These are phyloP conservation scores for Lentinula novae-zelandiae DNA, from an alignment of 1,284 basidiomycete species.

Conservation along the genomic window DNA sequence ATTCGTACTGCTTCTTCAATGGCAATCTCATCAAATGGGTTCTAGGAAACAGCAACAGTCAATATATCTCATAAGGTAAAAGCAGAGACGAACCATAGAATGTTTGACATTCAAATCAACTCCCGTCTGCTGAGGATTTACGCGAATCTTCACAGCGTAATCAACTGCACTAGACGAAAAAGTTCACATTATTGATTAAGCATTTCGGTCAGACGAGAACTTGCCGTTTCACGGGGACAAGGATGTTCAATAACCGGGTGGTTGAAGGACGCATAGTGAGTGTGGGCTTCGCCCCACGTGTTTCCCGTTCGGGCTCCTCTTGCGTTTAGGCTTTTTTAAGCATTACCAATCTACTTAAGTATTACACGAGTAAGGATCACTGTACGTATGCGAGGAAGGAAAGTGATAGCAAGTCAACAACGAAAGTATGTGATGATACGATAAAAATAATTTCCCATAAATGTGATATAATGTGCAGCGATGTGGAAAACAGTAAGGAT, in stretches of 20 bases:
- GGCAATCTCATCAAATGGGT: constrained; percentile 97
- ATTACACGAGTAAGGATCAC: no score
- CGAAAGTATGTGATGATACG: background rate
- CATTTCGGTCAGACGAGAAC: constrained; percentile 24
- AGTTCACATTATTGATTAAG: constrained; percentile 1
- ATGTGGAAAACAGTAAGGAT: background rate
- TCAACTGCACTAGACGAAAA: constrained; percentile 55
- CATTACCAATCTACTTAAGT: no score
- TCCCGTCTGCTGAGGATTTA: constrained; percentile 88
- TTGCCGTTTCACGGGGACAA: constrained; percentile 89
- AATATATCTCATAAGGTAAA: background rate
- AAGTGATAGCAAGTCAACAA: background rate
- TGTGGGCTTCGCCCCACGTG: background rate
- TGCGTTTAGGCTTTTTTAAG: no score
- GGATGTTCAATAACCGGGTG: constrained; percentile 74
- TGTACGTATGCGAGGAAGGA: background rate
- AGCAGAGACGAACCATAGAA: constrained; percentile 73
- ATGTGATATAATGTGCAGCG: background rate
- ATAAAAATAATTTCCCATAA: constrained; percentile 3
- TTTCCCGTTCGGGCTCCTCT: background rate
- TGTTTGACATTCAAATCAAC: constrained; percentile 96
- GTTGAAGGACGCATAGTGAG: constrained; percentile 71
- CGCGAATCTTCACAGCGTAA: constrained; percentile 93
- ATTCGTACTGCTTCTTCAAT: constrained; percentile 97
- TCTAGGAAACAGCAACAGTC: constrained; percentile 45